Evolutionary conservation across 345 rosid species (phyloP).

Genomic region (Eucalyptus decipiens): DNA sequence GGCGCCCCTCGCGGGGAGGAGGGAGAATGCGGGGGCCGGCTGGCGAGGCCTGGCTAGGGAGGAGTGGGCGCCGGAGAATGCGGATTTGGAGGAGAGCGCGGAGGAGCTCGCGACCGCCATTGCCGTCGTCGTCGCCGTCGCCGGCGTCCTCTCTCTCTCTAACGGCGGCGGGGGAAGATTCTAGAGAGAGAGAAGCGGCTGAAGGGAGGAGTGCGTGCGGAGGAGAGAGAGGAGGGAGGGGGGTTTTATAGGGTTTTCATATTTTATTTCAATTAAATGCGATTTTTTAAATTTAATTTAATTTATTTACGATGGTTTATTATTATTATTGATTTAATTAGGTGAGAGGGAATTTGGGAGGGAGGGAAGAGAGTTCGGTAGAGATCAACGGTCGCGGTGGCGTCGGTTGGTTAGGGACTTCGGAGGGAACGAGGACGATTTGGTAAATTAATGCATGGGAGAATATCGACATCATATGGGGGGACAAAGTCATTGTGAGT

Average conservation of each 20-base stretch:
- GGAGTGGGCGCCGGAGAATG: neutral
- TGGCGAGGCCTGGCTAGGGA: constrained; percentile 3
- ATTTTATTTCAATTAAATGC: neutral
- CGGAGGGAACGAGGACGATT: neutral
- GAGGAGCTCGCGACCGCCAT: neutral
- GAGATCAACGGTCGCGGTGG: neutral
- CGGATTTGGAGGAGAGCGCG: neutral
- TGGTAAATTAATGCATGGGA: neutral
- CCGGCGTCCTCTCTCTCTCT: neutral
- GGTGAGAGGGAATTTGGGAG: neutral
- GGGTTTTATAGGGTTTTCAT: neutral
- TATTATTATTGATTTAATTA: neutral
- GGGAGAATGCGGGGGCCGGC: constrained; percentile 7
- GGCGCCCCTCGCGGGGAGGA: constrained; percentile 3
- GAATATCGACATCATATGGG: neutral
- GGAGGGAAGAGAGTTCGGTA: neutral
- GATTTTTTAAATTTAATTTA: fast-evolving
- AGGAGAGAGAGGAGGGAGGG: neutral
- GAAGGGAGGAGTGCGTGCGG: neutral
- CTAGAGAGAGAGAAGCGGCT: neutral
- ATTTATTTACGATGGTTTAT: neutral
- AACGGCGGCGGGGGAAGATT: neutral
- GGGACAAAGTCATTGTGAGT: neutral
- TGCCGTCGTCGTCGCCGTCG: neutral
- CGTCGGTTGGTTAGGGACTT: neutral